Percentiles rank a stretch among this genome's conserved stretches.
phyloP scores from a whole-genome alignment of 345 rosid genomes.

The Geranium brycei region DNA sequence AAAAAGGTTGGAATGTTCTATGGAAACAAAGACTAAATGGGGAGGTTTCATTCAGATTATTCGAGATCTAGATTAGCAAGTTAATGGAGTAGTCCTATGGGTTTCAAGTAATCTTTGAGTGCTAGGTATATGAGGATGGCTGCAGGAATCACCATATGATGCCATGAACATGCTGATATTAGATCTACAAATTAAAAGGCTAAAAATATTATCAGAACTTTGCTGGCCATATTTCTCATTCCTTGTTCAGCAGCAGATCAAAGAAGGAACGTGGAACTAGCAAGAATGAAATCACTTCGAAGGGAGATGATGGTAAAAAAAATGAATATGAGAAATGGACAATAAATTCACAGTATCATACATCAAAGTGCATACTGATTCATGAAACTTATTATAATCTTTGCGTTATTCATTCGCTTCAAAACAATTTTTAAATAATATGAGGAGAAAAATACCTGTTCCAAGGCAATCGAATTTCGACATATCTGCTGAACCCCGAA shows the following conservation, averaged over 20 bases:
- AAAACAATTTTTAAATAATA: constrained; percentile 1
- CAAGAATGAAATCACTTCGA: too few relatives aligned
- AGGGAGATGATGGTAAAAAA: too few relatives aligned
- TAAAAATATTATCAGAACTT: not conserved
- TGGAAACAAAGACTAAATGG: not conserved
- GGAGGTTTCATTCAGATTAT: constrained; percentile 1
- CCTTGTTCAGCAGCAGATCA: not conserved
- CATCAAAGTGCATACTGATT: too few relatives aligned
- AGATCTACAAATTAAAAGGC: too few relatives aligned
- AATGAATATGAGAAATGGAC: too few relatives aligned
- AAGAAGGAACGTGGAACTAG: not conserved
- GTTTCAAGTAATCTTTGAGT: too few relatives aligned
- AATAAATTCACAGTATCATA: too few relatives aligned
- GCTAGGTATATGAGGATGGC: too few relatives aligned
- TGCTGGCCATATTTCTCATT: not conserved
- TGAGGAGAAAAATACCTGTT: constrained; percentile 53
- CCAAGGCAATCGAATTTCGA: constrained; percentile 87
- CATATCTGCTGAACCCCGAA: constrained; percentile 99
- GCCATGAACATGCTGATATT: not conserved
- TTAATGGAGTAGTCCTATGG: not conserved
- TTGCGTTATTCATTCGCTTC: not conserved
- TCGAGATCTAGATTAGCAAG: not conserved
- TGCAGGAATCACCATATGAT: not conserved
- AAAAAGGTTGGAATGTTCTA: not conserved
- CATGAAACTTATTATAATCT: not conserved